phyloP scores from a whole-genome alignment of 345 rosid genomes.

The Gynandropsis gynandra region DNA sequence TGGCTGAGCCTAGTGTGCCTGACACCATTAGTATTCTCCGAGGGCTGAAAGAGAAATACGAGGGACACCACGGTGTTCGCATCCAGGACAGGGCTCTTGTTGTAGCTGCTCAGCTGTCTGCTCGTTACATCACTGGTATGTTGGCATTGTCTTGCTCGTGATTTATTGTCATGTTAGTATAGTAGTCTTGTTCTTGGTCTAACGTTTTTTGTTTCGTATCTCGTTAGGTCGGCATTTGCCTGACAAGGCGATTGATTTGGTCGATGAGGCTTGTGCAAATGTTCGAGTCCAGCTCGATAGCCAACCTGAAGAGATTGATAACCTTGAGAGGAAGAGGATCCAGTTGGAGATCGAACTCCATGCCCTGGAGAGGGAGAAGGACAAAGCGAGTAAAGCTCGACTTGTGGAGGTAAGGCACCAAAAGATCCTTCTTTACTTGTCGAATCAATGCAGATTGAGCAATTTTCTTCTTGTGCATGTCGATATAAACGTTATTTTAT shows the following conservation, averaged over 20 bases:
- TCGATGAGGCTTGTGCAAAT: constrained; percentile 74
- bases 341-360: constrained; percentile 64
- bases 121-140: constrained; percentile 63
- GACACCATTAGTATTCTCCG: constrained; percentile 66
- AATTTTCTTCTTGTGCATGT: too few relatives aligned
- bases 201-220: background rate
- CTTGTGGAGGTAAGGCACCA: constrained; percentile 43
- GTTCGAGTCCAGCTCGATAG: constrained; percentile 71
- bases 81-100: constrained; percentile 63
- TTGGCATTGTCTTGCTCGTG: background rate
- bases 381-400: constrained; percentile 68
- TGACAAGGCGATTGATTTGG: constrained; percentile 69
- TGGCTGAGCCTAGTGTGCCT: constrained; percentile 63
- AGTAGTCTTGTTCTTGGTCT: too few relatives aligned
- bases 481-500: too few relatives aligned
- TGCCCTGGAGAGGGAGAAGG: constrained; percentile 76
- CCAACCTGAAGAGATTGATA: constrained; percentile 71
- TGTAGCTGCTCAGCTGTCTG: constrained; percentile 58
- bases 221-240: constrained; percentile 55
- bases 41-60: constrained; percentile 70
- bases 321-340: constrained; percentile 54
- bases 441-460: constrained; percentile 25
- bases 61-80: constrained; percentile 73
- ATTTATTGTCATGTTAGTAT: too few relatives aligned
- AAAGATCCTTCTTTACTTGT: background rate